Evolutionary conservation across 495 filamentous ascomycete species (phyloP).

Genomic region (Sporormia fimetaria): DNA sequence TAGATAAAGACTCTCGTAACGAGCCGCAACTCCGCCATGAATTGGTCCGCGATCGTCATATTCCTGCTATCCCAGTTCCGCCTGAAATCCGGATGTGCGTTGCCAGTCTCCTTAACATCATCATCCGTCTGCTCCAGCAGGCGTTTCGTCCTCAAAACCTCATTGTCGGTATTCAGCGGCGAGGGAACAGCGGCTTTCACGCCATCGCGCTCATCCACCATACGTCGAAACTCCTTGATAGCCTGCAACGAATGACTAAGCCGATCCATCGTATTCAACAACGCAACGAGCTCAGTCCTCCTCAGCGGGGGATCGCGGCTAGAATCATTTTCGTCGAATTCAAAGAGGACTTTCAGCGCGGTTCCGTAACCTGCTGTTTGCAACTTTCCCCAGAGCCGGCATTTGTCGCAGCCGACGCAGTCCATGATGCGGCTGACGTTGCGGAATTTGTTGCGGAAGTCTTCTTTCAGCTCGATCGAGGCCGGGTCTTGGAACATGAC

Average conservation of each 20-base stretch:
- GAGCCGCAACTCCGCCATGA: constrained; percentile 50
- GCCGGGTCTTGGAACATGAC: constrained; percentile 80
- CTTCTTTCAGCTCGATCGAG: constrained; percentile 66
- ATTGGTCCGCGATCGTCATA: constrained; percentile 43
- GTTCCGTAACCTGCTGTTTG: constrained; percentile 93
- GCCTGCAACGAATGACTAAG: constrained; percentile 69
- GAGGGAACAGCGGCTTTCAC: constrained; percentile 24
- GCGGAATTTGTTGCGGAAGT: constrained; percentile 93
- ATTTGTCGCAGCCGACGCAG: constrained; percentile 98
- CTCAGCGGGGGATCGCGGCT: constrained; percentile 64
- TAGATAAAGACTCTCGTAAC: constrained; percentile 51
- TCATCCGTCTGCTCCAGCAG: constrained; percentile 13
- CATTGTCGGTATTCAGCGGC: constrained; percentile 1
- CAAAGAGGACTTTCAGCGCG: constrained; percentile 89
- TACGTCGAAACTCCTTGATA: constrained; percentile 57
- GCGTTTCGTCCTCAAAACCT: constrained; percentile 13
- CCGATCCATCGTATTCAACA: constrained; percentile 86
- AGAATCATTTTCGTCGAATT: constrained; percentile 68
- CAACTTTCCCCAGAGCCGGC: constrained; percentile 95
- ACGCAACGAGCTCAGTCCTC: constrained; percentile 81
- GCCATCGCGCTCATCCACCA: constrained; percentile 47
- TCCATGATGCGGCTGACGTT: constrained; percentile 96
- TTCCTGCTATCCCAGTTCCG: constrained; percentile 27
- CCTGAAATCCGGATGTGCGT: constrained; percentile 32
- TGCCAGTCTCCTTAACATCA: constrained; percentile 32